These are phyloP conservation scores for Arabis alpina DNA, from an alignment of 345 rosid species.

Conservation along the genomic window DNA sequence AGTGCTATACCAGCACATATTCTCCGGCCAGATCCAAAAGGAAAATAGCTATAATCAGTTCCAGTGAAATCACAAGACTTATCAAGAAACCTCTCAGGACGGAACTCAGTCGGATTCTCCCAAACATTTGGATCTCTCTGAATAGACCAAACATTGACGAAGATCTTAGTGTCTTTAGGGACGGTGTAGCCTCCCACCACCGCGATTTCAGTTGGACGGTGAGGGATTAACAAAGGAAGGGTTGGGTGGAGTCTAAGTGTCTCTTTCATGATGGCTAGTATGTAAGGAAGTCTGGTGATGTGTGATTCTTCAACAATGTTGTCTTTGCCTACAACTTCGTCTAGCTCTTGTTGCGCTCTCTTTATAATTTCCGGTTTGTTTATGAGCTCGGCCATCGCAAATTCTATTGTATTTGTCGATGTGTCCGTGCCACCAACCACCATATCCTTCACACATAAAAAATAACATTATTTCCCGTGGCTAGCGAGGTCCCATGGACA, in stretches of 20 bases:
- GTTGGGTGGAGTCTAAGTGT: conserved; percentile 44
- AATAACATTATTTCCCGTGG: background rate
- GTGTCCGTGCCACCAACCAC: conserved; percentile 43
- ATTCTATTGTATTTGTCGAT: conserved; percentile 32
- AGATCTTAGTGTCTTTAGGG: conserved; percentile 37
- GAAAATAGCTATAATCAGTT: conserved; percentile 56
- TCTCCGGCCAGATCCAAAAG: conserved; percentile 84
- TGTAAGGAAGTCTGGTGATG: conserved; percentile 37
- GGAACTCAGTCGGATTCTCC: conserved; percentile 28
- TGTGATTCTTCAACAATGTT: conserved; percentile 40
- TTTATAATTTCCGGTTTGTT: conserved; percentile 24
- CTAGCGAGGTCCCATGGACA: background rate
- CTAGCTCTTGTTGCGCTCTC: conserved; percentile 35
- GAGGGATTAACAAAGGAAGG: conserved; percentile 38
- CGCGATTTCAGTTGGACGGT: conserved; percentile 16
- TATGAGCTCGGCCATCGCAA: conserved; percentile 43
- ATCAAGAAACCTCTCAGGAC: conserved; percentile 35
- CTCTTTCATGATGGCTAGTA: conserved; percentile 38
- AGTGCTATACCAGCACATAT: conserved; percentile 69
- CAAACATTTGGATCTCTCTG: conserved; percentile 29
- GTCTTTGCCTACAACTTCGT: conserved; percentile 32
- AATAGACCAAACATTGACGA: conserved; percentile 40
- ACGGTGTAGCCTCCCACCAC: conserved; percentile 29
- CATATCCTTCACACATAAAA: conserved; percentile 34
- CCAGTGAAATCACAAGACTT: conserved; percentile 58